Evolutionary conservation across 148 eudicot genomes (phyloP), one percentile per base, ranked within the genome.

Genomic region (Chenopodium formosanum): DNA sequence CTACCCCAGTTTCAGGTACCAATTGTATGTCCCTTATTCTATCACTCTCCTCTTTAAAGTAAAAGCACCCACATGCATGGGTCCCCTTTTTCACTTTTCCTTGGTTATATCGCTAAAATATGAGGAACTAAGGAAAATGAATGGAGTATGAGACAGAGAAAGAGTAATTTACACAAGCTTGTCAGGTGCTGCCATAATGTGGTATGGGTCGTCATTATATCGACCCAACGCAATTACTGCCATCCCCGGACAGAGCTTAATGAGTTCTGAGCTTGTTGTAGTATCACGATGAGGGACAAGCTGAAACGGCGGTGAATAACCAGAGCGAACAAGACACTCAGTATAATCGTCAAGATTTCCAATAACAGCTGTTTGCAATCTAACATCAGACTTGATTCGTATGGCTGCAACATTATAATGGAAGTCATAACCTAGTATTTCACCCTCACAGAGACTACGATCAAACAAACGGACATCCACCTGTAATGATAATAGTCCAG

Each of bases 121-220:
- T 34, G 37, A 34, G 37, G 37, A 34, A 34, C 37, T 34, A 2
- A 34, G 37, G 37, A 34, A 34, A 34, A 34, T 3, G 37, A 34
- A 34, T 34, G 37, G 4, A 34, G 37, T 34, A 34, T 34, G 37
- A 34, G 37, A 50, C 56, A 50, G 14, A 40, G 23, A 63, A 25
- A 63, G 14, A 20, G n/a, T 31, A 3, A 44, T 19, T 47, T 50
- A 78, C 74, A 71, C 29, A 47, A 78, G 80, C 32, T 70, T 13
- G 52, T 74, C 80, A 8, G 80, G 80, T 66, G 80, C 80, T 48
- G 80, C 80, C 80, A 78, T 78, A 48, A 78, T 78, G 27, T 78
- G 80, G 16, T 68, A 78, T 16, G 80, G 74, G n/a, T 48, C 27
- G 50, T 78, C 27, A 68, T 66, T 8, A 67, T 78, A 78, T 78